Evolutionary conservation across 169 alveolate genomes (phyloP).

Genomic region (Plasmodium knowlesi): DNA sequence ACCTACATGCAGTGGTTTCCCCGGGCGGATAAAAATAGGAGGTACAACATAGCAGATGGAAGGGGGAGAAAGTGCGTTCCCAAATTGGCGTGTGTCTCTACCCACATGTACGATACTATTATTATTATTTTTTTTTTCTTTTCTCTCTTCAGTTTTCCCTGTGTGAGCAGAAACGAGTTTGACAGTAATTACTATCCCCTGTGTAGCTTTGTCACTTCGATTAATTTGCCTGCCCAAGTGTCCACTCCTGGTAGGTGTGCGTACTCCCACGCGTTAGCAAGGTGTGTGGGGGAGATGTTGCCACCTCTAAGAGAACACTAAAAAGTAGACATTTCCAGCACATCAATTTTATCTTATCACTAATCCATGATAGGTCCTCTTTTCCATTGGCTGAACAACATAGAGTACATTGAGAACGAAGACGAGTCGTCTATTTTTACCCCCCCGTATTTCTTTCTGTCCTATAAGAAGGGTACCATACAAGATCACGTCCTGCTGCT

Average conservation of each 20-base stretch:
- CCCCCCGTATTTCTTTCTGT: constrained; percentile 80
- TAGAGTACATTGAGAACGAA: constrained; percentile 77
- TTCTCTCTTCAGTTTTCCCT: constrained; percentile 37
- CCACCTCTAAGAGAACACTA: background rate
- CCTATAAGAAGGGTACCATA: constrained; percentile 81
- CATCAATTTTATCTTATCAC: background rate
- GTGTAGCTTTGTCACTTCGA: constrained; percentile 65
- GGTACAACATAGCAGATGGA: constrained; percentile 7
- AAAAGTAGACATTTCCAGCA: background rate
- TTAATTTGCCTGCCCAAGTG: constrained; percentile 74
- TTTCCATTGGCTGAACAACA: constrained; percentile 81
- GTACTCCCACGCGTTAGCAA: background rate
- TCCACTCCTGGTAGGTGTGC: constrained; percentile 59
- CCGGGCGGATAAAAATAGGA: constrained; percentile 78
- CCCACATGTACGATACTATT: no score
- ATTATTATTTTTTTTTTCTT: background rate
- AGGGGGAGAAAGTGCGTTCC: background rate
- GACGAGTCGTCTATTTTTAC: constrained; percentile 75
- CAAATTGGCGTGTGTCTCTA: background rate
- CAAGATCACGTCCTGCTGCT: constrained; percentile 79
- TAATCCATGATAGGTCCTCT: constrained; percentile 61
- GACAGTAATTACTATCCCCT: constrained; percentile 61
- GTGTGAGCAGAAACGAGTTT: constrained; percentile 74
- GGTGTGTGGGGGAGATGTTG: background rate
- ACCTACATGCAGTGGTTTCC: constrained; percentile 86